These are phyloP conservation scores for Diphasiastrum complanatum DNA, from an alignment of 83 land plant genomes.

Conservation along the genomic window DNA sequence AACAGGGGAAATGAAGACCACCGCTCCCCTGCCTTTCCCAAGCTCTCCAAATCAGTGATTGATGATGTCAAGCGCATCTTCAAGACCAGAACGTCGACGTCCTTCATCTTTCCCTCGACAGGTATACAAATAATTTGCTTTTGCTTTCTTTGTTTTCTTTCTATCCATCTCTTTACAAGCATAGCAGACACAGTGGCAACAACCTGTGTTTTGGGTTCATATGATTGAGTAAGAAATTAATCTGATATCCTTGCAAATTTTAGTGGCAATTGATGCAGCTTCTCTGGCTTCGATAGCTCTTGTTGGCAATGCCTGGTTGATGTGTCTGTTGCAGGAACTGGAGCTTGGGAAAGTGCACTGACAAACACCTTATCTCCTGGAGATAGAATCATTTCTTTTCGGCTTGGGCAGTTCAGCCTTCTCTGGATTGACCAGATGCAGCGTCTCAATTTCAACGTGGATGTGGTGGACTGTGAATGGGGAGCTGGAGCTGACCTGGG, in stretches of 20 bases:
- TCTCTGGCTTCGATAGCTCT: no score
- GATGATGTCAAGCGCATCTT: conserved; percentile 84
- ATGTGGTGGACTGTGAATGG: conserved; percentile 87
- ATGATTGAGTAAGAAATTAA: no score
- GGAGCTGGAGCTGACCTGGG: conserved; percentile 72
- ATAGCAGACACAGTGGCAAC: background rate
- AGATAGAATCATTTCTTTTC: conserved; percentile 61
- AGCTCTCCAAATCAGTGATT: conserved; percentile 68
- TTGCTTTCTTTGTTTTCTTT: background rate
- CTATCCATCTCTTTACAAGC: background rate
- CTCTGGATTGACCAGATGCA: conserved; percentile 89
- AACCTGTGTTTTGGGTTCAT: background rate
- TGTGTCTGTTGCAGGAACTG: conserved; percentile 45
- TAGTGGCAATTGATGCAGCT: no score
- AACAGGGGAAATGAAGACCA: conserved; percentile 91
- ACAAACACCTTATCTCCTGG: conserved; percentile 84
- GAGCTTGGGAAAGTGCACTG: conserved; percentile 95
- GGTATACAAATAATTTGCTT: conserved; percentile 28
- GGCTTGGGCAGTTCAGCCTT: conserved; percentile 79
- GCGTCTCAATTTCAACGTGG: conserved; percentile 77
- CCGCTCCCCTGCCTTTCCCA: conserved; percentile 83
- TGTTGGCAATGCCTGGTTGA: background rate
- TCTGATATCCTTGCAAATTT: no score
- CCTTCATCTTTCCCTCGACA: conserved; percentile 80
- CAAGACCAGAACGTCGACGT: conserved; percentile 72